Evolutionary conservation across 2,329 filamentous ascomycete species (phyloP).

Genomic region (Penicillium digitatum): DNA sequence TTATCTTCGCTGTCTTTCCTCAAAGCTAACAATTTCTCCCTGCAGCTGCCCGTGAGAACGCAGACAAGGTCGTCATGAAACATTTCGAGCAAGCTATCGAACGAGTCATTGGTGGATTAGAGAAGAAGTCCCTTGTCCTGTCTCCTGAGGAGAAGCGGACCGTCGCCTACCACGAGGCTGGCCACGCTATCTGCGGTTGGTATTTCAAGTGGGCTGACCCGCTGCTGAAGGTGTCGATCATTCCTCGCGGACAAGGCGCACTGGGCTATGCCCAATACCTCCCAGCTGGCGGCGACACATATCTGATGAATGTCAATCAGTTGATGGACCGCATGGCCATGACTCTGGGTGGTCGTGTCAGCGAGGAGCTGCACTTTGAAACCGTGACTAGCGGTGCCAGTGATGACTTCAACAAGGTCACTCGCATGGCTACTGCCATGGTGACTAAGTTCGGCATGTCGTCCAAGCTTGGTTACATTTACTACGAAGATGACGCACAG

Average conservation of each 20-base stretch:
- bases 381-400: slow-evolving; percentile 92
- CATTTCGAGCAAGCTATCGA: slow-evolving; percentile 98
- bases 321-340: slow-evolving; percentile 99
- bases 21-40: slow-evolving; percentile 38
- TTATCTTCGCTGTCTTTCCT: not conserved
- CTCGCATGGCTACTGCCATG: slow-evolving; percentile 92
- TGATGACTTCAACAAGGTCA: slow-evolving; percentile 98
- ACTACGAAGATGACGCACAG: slow-evolving; percentile 73
- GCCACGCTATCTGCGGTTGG: slow-evolving; percentile 98
- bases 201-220: slow-evolving; percentile 96
- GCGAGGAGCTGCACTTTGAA: slow-evolving; percentile 93
- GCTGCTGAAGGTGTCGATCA: slow-evolving; percentile 96
- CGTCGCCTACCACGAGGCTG: slow-evolving; percentile 96
- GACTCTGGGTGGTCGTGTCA: slow-evolving; percentile 92
- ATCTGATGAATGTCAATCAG: slow-evolving; percentile 92
- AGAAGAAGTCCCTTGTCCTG: slow-evolving; percentile 94
- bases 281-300: slow-evolving; percentile 76
- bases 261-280: slow-evolving; percentile 96
- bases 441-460: slow-evolving; percentile 99
- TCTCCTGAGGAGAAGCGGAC: slow-evolving; percentile 91
- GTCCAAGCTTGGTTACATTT: slow-evolving; percentile 83
- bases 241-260: slow-evolving; percentile 88
- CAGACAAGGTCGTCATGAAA: slow-evolving; percentile 74
- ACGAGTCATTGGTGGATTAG: slow-evolving; percentile 89
- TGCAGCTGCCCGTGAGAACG: slow-evolving; percentile 75